Evolutionary conservation across 2,329 filamentous ascomycete genomes (phyloP).

Genomic region (Teratosphaeria pseudoeucalypti): DNA sequence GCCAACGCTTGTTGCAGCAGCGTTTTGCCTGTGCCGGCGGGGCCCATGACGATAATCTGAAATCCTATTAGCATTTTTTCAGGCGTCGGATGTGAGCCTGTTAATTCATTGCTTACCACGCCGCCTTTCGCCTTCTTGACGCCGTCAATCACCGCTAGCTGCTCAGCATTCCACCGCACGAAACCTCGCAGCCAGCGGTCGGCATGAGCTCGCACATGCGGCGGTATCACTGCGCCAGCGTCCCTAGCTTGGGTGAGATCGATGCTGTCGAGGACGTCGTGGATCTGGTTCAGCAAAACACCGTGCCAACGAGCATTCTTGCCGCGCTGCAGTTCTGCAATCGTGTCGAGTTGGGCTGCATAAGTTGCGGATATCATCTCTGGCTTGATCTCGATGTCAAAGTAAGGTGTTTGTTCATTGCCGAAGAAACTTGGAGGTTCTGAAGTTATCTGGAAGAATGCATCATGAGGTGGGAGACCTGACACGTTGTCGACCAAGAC

Average conservation of each 20-base stretch:
- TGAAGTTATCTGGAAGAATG: constrained; percentile 9
- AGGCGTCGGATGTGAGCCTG: background rate
- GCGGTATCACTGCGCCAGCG: background rate
- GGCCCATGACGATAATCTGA: constrained; percentile 4
- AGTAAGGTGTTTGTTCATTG: background rate
- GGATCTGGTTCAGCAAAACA: constrained; percentile 11
- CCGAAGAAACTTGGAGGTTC: background rate
- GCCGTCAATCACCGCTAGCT: constrained; percentile 7
- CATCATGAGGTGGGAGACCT: constrained; percentile 7
- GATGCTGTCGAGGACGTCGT: constrained; percentile 3
- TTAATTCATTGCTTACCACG: background rate
- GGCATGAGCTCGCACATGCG: background rate
- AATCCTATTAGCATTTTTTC: background rate
- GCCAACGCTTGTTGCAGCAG: constrained; percentile 9
- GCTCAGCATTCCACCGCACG: constrained; percentile 9
- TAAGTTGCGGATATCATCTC: constrained; percentile 16
- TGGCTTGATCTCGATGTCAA: constrained; percentile 2
- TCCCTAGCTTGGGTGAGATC: constrained; percentile 5
- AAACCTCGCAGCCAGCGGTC: constrained; percentile 5
- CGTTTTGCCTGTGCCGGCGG: constrained; percentile 12
- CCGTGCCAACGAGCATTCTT: constrained; percentile 6
- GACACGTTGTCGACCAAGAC: constrained; percentile 1
- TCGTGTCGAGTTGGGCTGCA: constrained; percentile 6
- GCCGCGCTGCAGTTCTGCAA: background rate
- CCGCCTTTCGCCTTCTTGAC: constrained; percentile 5